These are phyloP conservation scores for Fusarium sp. DNA, from an alignment of 2,329 filamentous ascomycete species.

Conservation along the genomic window DNA sequence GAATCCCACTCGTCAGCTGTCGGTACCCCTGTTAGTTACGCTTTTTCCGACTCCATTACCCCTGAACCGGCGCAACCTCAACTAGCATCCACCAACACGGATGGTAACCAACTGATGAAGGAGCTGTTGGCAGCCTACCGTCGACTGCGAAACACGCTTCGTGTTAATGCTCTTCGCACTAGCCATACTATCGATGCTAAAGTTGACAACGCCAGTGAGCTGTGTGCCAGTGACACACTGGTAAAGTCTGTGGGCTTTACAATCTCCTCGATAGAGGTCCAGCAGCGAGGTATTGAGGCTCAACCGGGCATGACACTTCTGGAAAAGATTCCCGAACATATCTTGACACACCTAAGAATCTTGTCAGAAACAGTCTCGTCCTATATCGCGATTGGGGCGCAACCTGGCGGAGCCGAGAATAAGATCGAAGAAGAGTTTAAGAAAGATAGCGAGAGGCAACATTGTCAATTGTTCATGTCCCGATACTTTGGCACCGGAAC, in stretches of 20 bases:
- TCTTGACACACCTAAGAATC: conserved; percentile 86
- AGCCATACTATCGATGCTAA: conserved; percentile 50
- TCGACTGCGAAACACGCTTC: conserved; percentile 68
- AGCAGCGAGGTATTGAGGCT: conserved; percentile 85
- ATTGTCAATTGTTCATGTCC: conserved; percentile 79
- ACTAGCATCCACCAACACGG: conserved; percentile 17
- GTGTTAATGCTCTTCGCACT: conserved; percentile 63
- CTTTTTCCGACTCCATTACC: conserved; percentile 51
- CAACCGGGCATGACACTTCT: conserved; percentile 79
- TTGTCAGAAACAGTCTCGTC: conserved; percentile 89
- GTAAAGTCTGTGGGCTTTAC: conserved; percentile 80
- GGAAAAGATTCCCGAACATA: conserved; percentile 85
- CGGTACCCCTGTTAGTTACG: conserved; percentile 57
- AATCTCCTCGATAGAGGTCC: conserved; percentile 89
- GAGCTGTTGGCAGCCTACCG: conserved; percentile 72
- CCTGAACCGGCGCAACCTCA: conserved; percentile 40
- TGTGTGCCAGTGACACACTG: conserved; percentile 68
- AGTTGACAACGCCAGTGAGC: conserved; percentile 54
- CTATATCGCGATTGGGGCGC: conserved; percentile 80
- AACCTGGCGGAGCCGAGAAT: conserved; percentile 69
- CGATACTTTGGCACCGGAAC: conserved; percentile 60
- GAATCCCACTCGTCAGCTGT: conserved; percentile 48
- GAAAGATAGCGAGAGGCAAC: conserved; percentile 75
- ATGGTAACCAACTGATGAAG: conserved; percentile 52
- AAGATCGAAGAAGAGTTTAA: conserved; percentile 74